A percentile compares a stretch with the other conserved stretches of the same genome.
Evolutionary conservation across 1,284 basidiomycete species (phyloP).

Genomic region (Pseudozyma sp.): DNA sequence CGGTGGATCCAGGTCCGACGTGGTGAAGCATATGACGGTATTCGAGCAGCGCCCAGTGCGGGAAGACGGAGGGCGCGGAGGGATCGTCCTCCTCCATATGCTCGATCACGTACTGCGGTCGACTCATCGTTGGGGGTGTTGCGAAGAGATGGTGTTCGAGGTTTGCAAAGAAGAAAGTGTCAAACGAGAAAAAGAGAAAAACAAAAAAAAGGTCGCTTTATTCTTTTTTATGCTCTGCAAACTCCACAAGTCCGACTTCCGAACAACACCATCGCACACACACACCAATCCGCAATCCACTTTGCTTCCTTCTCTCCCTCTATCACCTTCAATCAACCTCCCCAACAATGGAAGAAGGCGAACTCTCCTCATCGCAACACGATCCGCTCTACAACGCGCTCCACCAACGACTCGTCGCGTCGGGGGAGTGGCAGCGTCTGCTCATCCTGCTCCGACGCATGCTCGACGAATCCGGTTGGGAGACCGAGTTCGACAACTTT

Average conservation of each 20-base stretch:
- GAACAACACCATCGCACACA: background rate
- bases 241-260: conserved; percentile 37
- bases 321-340: conserved; percentile 2
- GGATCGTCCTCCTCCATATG: conserved; percentile 68
- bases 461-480: conserved; percentile 53
- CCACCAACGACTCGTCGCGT: conserved; percentile 51
- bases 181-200: background rate
- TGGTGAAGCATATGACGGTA: conserved; percentile 85
- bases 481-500: conserved; percentile 13
- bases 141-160: conserved; percentile 1
- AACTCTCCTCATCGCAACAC: conserved; percentile 14
- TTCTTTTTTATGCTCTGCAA: background rate
- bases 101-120: conserved; percentile 67
- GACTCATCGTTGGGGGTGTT: background rate
- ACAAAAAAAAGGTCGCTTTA: conserved; percentile 8
- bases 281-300: background rate
- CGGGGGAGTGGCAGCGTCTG: conserved; percentile 49
- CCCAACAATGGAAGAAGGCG: conserved; percentile 47
- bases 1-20: conserved; percentile 76
- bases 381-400: conserved; percentile 51
- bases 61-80: conserved; percentile 58
- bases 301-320: background rate
- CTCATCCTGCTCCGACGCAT: conserved; percentile 39
- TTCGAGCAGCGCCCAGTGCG: conserved; percentile 66
- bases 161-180: background rate